Percentiles rank a stretch among this genome's conserved stretches.
phyloP scores from a whole-genome alignment of 441 rosid genomes.

The Erodium trifolium region DNA sequence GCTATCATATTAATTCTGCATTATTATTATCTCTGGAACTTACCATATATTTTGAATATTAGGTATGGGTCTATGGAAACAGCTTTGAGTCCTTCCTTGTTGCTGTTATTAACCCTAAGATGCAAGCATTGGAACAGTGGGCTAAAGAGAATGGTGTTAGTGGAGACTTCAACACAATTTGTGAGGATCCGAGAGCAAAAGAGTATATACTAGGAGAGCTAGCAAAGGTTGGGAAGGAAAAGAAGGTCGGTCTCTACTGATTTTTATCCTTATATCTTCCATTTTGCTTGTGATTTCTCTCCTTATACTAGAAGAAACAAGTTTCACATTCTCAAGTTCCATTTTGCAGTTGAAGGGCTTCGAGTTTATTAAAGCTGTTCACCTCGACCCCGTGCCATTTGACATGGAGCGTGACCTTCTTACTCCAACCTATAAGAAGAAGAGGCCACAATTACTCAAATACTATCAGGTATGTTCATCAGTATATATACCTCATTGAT shows the following conservation, averaged over 20 bases:
- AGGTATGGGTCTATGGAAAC: constrained; percentile 96
- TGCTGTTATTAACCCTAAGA: constrained; percentile 67
- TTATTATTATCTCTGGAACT: background rate
- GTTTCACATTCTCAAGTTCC: background rate
- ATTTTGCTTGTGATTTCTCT: background rate
- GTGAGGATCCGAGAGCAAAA: constrained; percentile 58
- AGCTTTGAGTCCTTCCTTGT: constrained; percentile 83
- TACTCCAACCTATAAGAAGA: constrained; percentile 91
- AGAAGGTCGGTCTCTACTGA: constrained; percentile 38
- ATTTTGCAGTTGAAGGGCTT: constrained; percentile 74
- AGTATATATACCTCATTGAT: too few relatives aligned
- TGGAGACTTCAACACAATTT: constrained; percentile 61
- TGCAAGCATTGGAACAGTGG: constrained; percentile 65
- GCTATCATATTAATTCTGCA: background rate
- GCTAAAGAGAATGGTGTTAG: constrained; percentile 49
- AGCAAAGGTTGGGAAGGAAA: constrained; percentile 53
- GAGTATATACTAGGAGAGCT: constrained; percentile 62
- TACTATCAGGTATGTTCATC: constrained; percentile 47
- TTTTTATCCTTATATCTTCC: background rate
- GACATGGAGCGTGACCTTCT: constrained; percentile 85
- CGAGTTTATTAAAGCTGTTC: constrained; percentile 68
- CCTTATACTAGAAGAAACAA: background rate
- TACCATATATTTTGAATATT: constrained; percentile 14
- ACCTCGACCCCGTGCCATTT: constrained; percentile 75
- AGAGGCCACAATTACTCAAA: constrained; percentile 85